These are phyloP conservation scores for Leptosphaerulina australis DNA, from an alignment of 2,329 filamentous ascomycete genomes.

Conservation along the genomic window DNA sequence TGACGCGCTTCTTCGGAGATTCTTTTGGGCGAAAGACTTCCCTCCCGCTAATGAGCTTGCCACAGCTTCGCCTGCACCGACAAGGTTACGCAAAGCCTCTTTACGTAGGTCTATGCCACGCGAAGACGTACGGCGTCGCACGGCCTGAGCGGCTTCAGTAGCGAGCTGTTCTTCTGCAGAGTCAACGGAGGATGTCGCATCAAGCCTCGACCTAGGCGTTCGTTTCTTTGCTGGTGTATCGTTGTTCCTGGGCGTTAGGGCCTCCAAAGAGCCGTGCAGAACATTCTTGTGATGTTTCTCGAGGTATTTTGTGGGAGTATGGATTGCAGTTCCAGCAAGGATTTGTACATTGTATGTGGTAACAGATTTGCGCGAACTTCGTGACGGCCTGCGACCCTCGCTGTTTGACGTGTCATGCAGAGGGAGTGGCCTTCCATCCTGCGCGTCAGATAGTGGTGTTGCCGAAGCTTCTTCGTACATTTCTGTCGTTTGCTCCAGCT, in stretches of 20 bases:
- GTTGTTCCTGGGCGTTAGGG: slow-evolving; percentile 18
- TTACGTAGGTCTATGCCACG: slow-evolving; percentile 44
- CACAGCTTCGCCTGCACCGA: slow-evolving; percentile 37
- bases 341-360: slow-evolving; percentile 71
- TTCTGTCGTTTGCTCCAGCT: slow-evolving; percentile 37
- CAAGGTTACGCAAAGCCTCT: slow-evolving; percentile 40
- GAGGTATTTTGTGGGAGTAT: slow-evolving; percentile 58
- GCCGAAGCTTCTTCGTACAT: slow-evolving; percentile 26
- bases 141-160: slow-evolving; percentile 41
- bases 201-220: slow-evolving; percentile 18
- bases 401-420: slow-evolving; percentile 27
- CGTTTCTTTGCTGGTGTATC: slow-evolving; percentile 32
- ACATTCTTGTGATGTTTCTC: slow-evolving; percentile 48
- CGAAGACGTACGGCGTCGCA: slow-evolving; percentile 41
- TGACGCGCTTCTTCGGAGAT: slow-evolving; percentile 37
- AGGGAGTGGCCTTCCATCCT: slow-evolving; percentile 24
- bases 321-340: slow-evolving; percentile 66
- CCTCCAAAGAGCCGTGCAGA: slow-evolving; percentile 38
- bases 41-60: slow-evolving; percentile 45
- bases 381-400: slow-evolving; percentile 44
- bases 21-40: slow-evolving; percentile 42
- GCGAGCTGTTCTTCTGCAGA: slow-evolving; percentile 42
- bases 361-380: slow-evolving; percentile 62
- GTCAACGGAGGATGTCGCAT: slow-evolving; percentile 26
- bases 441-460: slow-evolving; percentile 3